Evolutionary conservation across 2,329 filamentous ascomycete species (phyloP).

Genomic region (Rhexocercosporidium sp.): DNA sequence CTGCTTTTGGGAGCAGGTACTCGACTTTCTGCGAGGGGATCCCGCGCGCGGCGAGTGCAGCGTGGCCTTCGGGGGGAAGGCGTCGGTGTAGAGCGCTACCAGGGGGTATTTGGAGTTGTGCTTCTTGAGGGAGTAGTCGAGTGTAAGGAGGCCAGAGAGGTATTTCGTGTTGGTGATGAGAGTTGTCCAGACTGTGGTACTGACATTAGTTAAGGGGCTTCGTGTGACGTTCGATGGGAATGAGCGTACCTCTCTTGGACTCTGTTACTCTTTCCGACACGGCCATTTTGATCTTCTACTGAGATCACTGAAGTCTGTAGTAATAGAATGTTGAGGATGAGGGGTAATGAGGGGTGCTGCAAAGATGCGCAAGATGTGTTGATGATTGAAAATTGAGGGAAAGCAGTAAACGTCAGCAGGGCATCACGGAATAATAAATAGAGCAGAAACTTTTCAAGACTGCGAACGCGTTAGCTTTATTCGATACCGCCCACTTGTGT

Average conservation of each 20-base stretch:
- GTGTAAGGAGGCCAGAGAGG: conserved; percentile 80
- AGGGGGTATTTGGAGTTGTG: conserved; percentile 74
- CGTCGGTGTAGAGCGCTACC: conserved; percentile 81
- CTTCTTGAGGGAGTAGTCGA: conserved; percentile 76
- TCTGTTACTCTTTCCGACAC: conserved; percentile 36
- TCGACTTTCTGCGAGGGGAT: conserved; percentile 74
- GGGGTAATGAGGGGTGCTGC: neutral
- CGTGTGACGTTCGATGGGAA: neutral
- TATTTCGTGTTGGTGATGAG: conserved; percentile 86
- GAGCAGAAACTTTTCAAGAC: neutral
- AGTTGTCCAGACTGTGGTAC: conserved; percentile 77
- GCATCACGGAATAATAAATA: neutral
- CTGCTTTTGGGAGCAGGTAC: conserved; percentile 71
- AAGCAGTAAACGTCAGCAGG: neutral
- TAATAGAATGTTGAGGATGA: neutral
- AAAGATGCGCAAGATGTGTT: neutral
- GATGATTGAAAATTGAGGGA: neutral
- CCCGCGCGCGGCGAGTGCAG: conserved; percentile 69
- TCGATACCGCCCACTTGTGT: neutral
- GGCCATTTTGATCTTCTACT: conserved; percentile 22
- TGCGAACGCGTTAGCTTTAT: neutral
- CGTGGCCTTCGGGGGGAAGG: conserved; percentile 72
- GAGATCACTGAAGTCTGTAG: neutral
- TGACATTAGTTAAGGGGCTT: neutral
- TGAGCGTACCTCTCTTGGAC: conserved; percentile 37